phyloP scores from a whole-genome alignment of 2,329 filamentous ascomycete species.

The Venturia pyrina region DNA sequence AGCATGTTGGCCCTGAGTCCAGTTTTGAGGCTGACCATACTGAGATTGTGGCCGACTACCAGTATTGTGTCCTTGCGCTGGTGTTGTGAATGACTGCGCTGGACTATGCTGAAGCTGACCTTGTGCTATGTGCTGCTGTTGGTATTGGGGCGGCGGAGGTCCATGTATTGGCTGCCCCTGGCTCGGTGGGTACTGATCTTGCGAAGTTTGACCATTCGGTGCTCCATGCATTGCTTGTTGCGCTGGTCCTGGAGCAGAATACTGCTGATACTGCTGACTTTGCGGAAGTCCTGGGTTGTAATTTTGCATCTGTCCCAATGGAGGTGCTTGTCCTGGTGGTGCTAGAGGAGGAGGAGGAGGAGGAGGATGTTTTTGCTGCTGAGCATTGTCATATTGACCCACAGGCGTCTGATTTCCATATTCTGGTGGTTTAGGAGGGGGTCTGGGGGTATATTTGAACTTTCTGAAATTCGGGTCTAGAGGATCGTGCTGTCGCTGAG shows the following conservation, averaged over 20 bases:
- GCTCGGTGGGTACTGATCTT: neutral
- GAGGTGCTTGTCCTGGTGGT: neutral
- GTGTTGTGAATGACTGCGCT: neutral
- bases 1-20: neutral
- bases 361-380: slow-evolving; percentile 3
- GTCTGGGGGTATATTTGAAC: slow-evolving; percentile 21
- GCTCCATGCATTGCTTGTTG: neutral
- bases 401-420: neutral
- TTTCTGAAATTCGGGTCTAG: slow-evolving; percentile 22
- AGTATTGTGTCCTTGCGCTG: neutral
- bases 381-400: neutral
- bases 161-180: neutral
- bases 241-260: neutral
- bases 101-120: neutral
- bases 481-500: slow-evolving; percentile 24
- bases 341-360: neutral
- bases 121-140: neutral
- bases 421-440: slow-evolving; percentile 13
- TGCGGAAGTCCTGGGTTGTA: neutral
- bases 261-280: neutral
- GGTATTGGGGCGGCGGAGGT: neutral
- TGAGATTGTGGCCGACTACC: neutral
- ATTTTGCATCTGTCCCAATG: neutral
- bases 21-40: neutral
- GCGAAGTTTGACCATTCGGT: no score